phyloP scores from a whole-genome alignment of 2,329 filamentous ascomycete species.

The Phialocephala sp. region DNA sequence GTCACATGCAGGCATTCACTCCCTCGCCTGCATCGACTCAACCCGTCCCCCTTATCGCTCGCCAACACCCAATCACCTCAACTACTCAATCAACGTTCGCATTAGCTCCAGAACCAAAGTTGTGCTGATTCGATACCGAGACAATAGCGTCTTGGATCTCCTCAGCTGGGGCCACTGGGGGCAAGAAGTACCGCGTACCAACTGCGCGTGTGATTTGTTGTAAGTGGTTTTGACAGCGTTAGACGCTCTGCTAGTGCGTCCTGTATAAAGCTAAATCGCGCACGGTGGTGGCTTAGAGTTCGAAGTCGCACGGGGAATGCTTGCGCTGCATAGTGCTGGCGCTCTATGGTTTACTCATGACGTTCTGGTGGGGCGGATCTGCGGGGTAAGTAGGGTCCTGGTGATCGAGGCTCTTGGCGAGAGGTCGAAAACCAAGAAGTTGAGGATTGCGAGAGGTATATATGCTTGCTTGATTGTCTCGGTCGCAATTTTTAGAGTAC shows the following conservation, averaged over 20 bases:
- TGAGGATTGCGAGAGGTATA: not conserved
- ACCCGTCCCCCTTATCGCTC: constrained; percentile 7
- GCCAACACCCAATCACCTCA: not conserved
- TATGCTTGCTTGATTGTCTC: not conserved
- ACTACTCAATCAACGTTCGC: constrained; percentile 6
- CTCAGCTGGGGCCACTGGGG: not conserved
- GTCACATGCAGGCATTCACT: not conserved
- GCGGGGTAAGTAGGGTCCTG: constrained; percentile 11
- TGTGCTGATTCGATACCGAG: constrained; percentile 6
- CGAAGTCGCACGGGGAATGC: constrained; percentile 2
- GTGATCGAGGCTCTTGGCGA: constrained; percentile 10
- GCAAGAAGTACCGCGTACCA: constrained; percentile 1
- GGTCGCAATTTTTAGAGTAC: not conserved
- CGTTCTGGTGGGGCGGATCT: constrained; percentile 15
- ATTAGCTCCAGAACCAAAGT: not conserved
- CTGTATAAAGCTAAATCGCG: not conserved
- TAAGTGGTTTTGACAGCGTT: not conserved
- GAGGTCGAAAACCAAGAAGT: constrained; percentile 8
- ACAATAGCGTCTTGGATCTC: constrained; percentile 1
- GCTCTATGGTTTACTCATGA: constrained; percentile 3
- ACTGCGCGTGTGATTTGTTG: constrained; percentile 8
- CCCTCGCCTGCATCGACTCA: not conserved
- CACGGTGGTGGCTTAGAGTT: constrained; percentile 22
- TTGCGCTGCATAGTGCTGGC: not conserved
- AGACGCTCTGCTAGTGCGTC: not conserved